These are phyloP conservation scores for Cordyceps farinosa DNA, from an alignment of 2,329 filamentous ascomycete genomes.

Conservation along the genomic window DNA sequence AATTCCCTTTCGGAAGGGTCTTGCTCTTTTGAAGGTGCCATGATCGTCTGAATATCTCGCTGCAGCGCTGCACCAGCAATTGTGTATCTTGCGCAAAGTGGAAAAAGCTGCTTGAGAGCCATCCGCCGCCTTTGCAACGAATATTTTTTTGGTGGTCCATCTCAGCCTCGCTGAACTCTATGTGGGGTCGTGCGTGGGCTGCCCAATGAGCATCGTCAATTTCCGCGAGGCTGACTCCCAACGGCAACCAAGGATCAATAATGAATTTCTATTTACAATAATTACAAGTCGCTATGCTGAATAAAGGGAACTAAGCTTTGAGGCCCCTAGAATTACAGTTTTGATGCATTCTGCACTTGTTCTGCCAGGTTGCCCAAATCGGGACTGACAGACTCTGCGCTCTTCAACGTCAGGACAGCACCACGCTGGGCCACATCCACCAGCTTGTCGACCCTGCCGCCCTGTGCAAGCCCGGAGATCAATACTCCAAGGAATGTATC, in stretches of 20 bases:
- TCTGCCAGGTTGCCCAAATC: slow-evolving; percentile 46
- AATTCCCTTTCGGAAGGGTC: slow-evolving; percentile 30
- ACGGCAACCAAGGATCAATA: too few relatives aligned
- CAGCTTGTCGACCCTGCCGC: slow-evolving; percentile 54
- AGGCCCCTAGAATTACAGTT: not conserved
- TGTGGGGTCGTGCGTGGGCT: not conserved
- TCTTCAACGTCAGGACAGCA: slow-evolving; percentile 74
- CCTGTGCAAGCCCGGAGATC: slow-evolving; percentile 70
- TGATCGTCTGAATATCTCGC: slow-evolving; percentile 23
- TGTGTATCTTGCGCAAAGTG: slow-evolving; percentile 13
- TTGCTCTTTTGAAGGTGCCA: slow-evolving; percentile 32
- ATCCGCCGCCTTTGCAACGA: slow-evolving; percentile 24
- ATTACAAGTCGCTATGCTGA: slow-evolving; percentile 9
- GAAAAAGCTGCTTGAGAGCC: slow-evolving; percentile 14
- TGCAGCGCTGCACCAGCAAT: slow-evolving; percentile 18
- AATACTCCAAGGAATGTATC: slow-evolving; percentile 89
- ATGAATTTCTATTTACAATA: not conserved
- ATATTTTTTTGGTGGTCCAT: slow-evolving; percentile 31
- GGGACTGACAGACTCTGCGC: slow-evolving; percentile 67
- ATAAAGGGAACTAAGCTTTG: not conserved
- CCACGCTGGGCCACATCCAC: slow-evolving; percentile 79
- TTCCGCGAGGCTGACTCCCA: not conserved
- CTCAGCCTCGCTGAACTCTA: slow-evolving; percentile 29
- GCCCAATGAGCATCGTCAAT: not conserved
- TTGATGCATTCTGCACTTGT: slow-evolving; percentile 31